Percentiles rank a stretch among this genome's conserved stretches.
phyloP scores from a whole-genome alignment of 441 rosid species.

The Geranium incanum region DNA sequence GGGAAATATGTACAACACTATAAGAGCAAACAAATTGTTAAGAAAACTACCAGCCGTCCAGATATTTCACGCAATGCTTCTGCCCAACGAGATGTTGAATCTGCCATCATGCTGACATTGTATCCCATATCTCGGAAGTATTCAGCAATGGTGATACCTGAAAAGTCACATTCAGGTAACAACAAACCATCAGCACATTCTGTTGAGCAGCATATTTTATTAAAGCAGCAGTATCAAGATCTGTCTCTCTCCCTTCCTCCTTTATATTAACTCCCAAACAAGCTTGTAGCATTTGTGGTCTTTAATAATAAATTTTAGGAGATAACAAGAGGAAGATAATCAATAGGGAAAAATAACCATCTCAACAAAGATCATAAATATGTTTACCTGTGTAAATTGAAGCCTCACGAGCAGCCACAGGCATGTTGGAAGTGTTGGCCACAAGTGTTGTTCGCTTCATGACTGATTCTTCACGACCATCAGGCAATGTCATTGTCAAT shows the following conservation, averaged over 20 bases:
- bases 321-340: not conserved
- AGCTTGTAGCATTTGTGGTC: not conserved
- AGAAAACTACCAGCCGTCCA: conserved; percentile 76
- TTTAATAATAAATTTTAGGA: not conserved
- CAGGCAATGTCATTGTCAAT: conserved; percentile 98
- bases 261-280: not conserved
- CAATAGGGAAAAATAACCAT: not conserved
- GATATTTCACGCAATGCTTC: conserved; percentile 99
- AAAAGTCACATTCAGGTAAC: conserved; percentile 19
- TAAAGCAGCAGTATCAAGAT: conserved; percentile 8
- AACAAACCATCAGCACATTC: conserved; percentile 4
- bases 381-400: conserved; percentile 90
- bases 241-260: not conserved
- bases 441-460: conserved; percentile 99
- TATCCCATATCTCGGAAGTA: conserved; percentile 99
- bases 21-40: conserved; percentile 9
- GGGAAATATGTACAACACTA: not conserved
- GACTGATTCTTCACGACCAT: conserved; percentile 99
- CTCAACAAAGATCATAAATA: conserved; percentile 5
- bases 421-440: conserved; percentile 99
- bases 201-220: not conserved
- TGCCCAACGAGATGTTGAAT: conserved; percentile 99
- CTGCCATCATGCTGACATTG: conserved; percentile 99
- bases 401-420: conserved; percentile 99
- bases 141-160: conserved; percentile 98